A percentile compares a stretch with the other conserved stretches of the same genome.
These are phyloP conservation scores for Cunninghamia lanceolata DNA, from an alignment of 75 land plant species.

Conservation along the genomic window DNA sequence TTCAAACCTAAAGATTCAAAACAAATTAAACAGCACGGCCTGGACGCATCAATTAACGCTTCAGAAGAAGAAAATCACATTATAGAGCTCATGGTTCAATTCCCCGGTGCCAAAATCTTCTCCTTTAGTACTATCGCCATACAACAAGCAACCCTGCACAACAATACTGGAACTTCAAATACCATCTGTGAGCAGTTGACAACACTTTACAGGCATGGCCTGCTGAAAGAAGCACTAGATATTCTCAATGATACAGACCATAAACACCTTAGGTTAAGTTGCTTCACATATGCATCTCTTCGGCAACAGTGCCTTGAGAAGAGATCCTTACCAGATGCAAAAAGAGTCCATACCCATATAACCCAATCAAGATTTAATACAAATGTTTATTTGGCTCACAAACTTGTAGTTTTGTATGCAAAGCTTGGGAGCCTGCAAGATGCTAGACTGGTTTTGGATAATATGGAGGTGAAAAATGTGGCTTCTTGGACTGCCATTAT, in stretches of 20 bases:
- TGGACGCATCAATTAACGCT: neutral
- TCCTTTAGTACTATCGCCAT: neutral
- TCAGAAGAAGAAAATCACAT: neutral
- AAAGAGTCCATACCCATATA: neutral
- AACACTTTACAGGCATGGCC: neutral
- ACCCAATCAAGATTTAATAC: neutral
- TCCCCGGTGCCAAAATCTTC: neutral
- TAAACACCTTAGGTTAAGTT: neutral
- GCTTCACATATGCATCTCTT: neutral
- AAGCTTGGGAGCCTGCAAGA: conserved; percentile 26
- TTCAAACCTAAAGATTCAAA: too few relatives aligned
- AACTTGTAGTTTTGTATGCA: conserved; percentile 46
- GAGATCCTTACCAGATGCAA: neutral
- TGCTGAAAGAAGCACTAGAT: neutral
- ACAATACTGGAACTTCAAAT: neutral
- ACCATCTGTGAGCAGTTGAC: neutral
- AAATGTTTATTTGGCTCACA: conserved; percentile 10
- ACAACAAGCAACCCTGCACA: neutral
- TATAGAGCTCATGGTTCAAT: neutral
- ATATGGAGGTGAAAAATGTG: conserved; percentile 27
- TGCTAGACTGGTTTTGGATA: conserved; percentile 34
- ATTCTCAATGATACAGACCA: neutral
- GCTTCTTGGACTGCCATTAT: conserved; percentile 65
- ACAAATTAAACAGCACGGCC: neutral
- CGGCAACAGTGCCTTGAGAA: neutral